Evolutionary conservation across 2,329 filamentous ascomycete genomes (phyloP).

Genomic region (Beauveria caledonica): DNA sequence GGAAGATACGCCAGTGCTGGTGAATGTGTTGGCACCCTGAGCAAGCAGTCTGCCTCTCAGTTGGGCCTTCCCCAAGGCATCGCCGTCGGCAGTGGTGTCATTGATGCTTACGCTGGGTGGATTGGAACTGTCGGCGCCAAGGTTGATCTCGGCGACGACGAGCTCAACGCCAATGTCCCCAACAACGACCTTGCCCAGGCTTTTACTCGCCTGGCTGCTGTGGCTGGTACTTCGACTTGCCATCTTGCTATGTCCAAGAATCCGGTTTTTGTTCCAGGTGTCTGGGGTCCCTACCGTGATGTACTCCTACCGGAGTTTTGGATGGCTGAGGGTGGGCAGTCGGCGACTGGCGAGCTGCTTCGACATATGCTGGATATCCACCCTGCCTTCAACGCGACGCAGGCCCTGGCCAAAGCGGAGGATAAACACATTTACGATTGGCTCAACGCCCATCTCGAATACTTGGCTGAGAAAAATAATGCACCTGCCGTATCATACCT

Average conservation of each 20-base stretch:
- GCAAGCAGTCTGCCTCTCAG: constrained; percentile 72
- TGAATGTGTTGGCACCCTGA: constrained; percentile 79
- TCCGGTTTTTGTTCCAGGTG: constrained; percentile 86
- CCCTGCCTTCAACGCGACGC: constrained; percentile 74
- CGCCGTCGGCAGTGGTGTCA: constrained; percentile 90
- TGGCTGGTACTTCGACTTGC: constrained; percentile 94
- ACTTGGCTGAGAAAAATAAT: constrained; percentile 58
- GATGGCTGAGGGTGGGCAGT: constrained; percentile 97
- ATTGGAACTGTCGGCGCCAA: constrained; percentile 98
- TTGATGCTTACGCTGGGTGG: constrained; percentile 98
- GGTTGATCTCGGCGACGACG: constrained; percentile 61
- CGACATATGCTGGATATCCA: constrained; percentile 95
- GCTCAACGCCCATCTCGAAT: constrained; percentile 76
- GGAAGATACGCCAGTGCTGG: constrained; percentile 86
- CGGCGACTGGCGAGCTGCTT: constrained; percentile 87
- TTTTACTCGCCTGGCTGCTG: constrained; percentile 84
- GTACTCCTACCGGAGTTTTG: constrained; percentile 86
- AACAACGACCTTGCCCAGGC: constrained; percentile 87
- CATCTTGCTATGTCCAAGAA: constrained; percentile 92
- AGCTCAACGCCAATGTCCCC: constrained; percentile 57
- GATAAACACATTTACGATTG: constrained; percentile 92
- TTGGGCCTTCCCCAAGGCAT: constrained; percentile 81
- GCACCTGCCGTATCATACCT: constrained; percentile 79
- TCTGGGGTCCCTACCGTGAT: constrained; percentile 96
- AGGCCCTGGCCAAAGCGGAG: constrained; percentile 70